Conservation (phyloP, 352 stramenopile species). For the Phytophthora nicotianae region DNA sequence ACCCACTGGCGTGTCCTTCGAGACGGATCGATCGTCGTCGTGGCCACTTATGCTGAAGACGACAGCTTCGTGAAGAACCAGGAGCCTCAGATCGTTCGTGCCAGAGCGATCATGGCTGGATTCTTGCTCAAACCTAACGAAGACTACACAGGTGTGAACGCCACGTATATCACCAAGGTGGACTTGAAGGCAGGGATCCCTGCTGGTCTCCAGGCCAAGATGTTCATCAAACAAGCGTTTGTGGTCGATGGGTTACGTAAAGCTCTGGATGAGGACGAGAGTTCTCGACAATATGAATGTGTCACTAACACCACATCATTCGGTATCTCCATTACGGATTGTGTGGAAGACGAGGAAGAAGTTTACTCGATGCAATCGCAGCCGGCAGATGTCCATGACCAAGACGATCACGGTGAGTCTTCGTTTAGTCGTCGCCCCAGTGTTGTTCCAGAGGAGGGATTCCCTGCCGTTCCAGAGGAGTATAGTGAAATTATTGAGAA, state of each 20-base stretch:
- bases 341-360: constrained; percentile 52
- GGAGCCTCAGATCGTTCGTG: constrained; percentile 59
- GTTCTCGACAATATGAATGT: constrained; percentile 24
- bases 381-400: constrained; percentile 17
- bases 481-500: constrained; percentile 69
- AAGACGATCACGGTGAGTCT: constrained; percentile 15
- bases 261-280: constrained; percentile 58
- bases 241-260: constrained; percentile 64
- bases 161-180: constrained; percentile 72
- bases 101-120: constrained; percentile 55
- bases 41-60: constrained; percentile 50
- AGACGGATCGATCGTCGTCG: constrained; percentile 59
- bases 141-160: constrained; percentile 58
- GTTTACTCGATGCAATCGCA: constrained; percentile 29
- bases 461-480: constrained; percentile 48
- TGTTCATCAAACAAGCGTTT: constrained; percentile 77
- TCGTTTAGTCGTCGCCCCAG: constrained; percentile 1
- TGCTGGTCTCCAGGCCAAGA: constrained; percentile 58
- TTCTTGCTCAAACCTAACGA: constrained; percentile 69
- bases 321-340: constrained; percentile 46
- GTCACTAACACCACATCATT: constrained; percentile 63
- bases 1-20: constrained; percentile 74
- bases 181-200: constrained; percentile 68
- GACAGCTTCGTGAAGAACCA: constrained; percentile 46
- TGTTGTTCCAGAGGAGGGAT: constrained; percentile 48